These are phyloP conservation scores for Fragilariopsis cylindrus DNA, from an alignment of 108 stramenopile genomes.

Conservation along the genomic window DNA sequence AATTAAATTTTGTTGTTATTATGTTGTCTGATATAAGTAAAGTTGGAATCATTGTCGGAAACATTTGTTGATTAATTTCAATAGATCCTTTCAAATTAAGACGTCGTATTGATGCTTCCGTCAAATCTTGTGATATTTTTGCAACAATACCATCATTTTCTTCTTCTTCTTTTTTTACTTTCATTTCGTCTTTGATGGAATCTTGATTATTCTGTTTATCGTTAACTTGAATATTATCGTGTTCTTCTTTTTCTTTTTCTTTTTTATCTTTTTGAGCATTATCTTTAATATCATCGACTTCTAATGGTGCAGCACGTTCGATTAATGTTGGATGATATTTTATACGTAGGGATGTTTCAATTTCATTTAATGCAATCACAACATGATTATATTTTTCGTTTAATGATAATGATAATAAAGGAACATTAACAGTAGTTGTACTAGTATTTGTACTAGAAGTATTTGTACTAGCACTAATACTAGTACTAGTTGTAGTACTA, in stretches of 20 bases:
- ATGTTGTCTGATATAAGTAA: neutral
- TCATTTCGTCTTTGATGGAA: neutral
- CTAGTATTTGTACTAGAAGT: too few relatives aligned
- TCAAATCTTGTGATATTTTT: neutral
- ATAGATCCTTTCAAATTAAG: neutral
- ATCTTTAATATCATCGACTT: slow-evolving; percentile 1
- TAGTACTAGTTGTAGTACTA: too few relatives aligned
- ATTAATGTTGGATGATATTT: slow-evolving; percentile 4
- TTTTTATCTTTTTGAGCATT: neutral
- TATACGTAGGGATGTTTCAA: neutral
- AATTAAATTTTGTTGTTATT: neutral
- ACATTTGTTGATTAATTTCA: neutral
- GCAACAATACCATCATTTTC: neutral
- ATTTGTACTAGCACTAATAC: too few relatives aligned
- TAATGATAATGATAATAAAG: neutral
- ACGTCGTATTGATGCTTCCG: neutral
- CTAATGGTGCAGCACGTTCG: neutral
- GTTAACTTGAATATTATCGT: neutral
- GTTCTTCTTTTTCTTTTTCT: neutral
- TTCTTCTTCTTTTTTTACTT: neutral
- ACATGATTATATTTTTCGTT: slow-evolving; percentile 4
- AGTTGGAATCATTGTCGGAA: neutral
- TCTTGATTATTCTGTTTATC: neutral
- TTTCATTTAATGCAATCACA: neutral
- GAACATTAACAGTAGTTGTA: too few relatives aligned